phyloP scores from a whole-genome alignment of 352 stramenopile species.

The Phytopythium oedochilum region DNA sequence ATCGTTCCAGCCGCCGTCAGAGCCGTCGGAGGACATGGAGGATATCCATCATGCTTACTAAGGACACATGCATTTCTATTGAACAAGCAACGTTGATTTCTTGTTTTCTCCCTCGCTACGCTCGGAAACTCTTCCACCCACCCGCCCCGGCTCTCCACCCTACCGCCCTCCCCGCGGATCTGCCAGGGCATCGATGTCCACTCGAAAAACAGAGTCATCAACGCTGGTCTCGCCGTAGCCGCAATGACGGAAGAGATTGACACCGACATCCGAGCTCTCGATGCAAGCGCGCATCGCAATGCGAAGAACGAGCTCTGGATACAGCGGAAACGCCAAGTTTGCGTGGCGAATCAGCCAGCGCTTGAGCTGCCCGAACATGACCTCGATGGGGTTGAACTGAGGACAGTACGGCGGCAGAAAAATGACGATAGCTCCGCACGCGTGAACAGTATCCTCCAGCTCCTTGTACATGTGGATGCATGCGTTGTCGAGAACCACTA shows the following conservation, averaged over 20 bases:
- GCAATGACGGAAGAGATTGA: slow-evolving; percentile 11
- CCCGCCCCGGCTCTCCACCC: neutral
- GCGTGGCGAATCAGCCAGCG: slow-evolving; percentile 11
- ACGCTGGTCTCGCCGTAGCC: slow-evolving; percentile 3
- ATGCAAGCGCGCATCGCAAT: slow-evolving; percentile 12
- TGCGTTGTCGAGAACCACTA: slow-evolving; percentile 19
- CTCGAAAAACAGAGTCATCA: slow-evolving; percentile 1
- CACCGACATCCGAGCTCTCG: slow-evolving; percentile 2
- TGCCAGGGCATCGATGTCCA: neutral
- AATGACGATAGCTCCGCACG: slow-evolving; percentile 5
- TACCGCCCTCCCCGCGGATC: neutral
- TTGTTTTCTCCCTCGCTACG: slow-evolving; percentile 6
- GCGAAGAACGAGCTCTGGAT: slow-evolving; percentile 4
- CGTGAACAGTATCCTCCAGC: slow-evolving; percentile 10
- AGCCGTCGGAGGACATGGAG: slow-evolving; percentile 7
- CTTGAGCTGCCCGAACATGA: slow-evolving; percentile 18
- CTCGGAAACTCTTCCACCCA: slow-evolving; percentile 3
- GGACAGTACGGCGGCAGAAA: slow-evolving; percentile 17
- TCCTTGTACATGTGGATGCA: slow-evolving; percentile 19
- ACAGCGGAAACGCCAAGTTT: slow-evolving; percentile 9
- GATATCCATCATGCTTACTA: slow-evolving; percentile 12
- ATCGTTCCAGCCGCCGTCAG: slow-evolving; percentile 2
- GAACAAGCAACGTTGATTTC: slow-evolving; percentile 5
- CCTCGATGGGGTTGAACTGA: slow-evolving; percentile 19
- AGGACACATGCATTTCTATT: too few species aligned